These are phyloP conservation scores for Picochlorum sp. DNA, from an alignment of 139 green algal genomes.

Conservation along the genomic window DNA sequence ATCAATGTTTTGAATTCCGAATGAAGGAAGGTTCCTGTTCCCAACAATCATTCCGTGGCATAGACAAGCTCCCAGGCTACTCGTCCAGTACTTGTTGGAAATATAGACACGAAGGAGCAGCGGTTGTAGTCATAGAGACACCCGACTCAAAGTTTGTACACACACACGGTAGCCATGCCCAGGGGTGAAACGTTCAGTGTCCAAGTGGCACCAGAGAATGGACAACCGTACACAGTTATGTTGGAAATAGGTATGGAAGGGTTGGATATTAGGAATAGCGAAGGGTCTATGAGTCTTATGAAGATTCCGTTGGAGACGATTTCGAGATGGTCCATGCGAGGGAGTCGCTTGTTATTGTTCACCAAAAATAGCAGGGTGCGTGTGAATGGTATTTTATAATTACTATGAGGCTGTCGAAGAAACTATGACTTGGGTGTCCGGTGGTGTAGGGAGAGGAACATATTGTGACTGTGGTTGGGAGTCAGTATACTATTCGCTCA, in stretches of 20 bases:
- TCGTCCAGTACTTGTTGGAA: too few species aligned
- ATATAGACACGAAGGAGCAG: too few species aligned
- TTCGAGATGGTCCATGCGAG: conserved; percentile 48
- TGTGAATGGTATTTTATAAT: background rate
- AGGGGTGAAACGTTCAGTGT: conserved; percentile 22
- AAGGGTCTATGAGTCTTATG: conserved; percentile 36
- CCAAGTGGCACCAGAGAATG: conserved; percentile 13
- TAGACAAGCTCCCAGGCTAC: too few species aligned
- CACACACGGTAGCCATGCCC: conserved; percentile 11
- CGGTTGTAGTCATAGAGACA: too few species aligned
- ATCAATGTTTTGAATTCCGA: too few species aligned
- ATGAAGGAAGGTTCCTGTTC: too few species aligned
- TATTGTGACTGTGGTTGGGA: conserved; percentile 52
- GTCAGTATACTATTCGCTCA: conserved; percentile 53
- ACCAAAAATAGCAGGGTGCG: conserved; percentile 40
- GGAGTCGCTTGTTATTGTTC: conserved; percentile 63
- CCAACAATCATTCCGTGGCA: too few species aligned
- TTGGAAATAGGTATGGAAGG: conserved; percentile 70
- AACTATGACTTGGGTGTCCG: too few species aligned
- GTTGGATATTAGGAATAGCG: conserved; percentile 49
- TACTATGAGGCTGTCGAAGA: too few species aligned
- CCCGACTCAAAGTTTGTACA: too few species aligned
- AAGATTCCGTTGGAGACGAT: conserved; percentile 80
- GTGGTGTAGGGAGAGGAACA: conserved; percentile 48
- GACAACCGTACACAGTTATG: conserved; percentile 6